Percentiles rank a stretch among this genome's conserved stretches.
These are phyloP conservation scores for Bigelowiella natans DNA, from an alignment of 78 protist species.

Conservation along the genomic window DNA sequence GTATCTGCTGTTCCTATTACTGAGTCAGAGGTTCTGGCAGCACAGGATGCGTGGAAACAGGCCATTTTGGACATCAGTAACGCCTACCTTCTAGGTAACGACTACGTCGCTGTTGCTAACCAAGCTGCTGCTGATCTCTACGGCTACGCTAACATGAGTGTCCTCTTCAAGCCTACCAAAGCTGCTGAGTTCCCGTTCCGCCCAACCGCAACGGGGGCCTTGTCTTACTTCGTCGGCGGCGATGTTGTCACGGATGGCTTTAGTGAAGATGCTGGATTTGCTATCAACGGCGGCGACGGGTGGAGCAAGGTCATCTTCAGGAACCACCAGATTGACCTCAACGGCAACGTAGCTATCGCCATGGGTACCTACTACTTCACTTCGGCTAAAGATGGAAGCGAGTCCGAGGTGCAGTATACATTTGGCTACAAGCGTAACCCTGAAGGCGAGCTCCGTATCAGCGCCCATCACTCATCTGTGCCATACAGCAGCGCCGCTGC, in stretches of 20 bases:
- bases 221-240: conserved; percentile 1
- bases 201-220: background rate
- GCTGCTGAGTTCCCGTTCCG: background rate
- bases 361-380: too few species aligned
- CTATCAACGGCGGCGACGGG: conserved; percentile 8
- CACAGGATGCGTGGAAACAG: background rate
- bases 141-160: too few species aligned
- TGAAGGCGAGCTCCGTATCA: too few species aligned
- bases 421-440: conserved; percentile 1
- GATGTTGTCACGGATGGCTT: background rate
- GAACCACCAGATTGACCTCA: background rate
- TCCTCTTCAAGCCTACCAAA: background rate
- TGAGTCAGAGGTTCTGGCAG: background rate
- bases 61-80: background rate
- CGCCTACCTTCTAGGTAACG: background rate
- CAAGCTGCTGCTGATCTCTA: background rate
- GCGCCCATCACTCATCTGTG: background rate
- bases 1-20: background rate
- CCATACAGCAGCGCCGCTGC: too few species aligned
- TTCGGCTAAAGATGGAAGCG: background rate
- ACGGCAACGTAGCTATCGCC: too few species aligned
- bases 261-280: background rate
- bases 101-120: background rate
- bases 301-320: background rate
- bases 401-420: background rate